A percentile compares a stretch with the other conserved stretches of the same genome.
Conservation (phyloP, 345 rosid genomes). For the Eucalyptus viminalis region DNA sequence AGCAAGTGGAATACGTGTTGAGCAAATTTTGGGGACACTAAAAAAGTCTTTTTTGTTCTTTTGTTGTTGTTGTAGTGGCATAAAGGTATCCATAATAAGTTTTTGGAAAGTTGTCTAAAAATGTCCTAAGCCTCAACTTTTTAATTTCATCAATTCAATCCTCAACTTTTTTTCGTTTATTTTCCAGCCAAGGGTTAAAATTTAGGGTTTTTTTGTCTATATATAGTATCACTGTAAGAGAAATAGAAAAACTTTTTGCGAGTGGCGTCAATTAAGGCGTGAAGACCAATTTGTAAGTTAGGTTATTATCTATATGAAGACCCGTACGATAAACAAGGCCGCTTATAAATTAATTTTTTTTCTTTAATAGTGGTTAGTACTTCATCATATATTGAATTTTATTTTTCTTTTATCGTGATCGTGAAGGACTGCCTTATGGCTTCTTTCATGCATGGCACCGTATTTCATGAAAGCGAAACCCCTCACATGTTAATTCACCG, state of each 20-base stretch:
- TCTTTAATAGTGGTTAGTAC: background rate
- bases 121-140: rapidly evolving
- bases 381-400: background rate
- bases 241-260: too few species aligned
- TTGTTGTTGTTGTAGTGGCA: background rate
- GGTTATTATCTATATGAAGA: background rate
- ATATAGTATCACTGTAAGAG: background rate
- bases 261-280: background rate
- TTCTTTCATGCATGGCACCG: background rate
- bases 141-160: too few species aligned
- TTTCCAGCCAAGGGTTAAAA: background rate
- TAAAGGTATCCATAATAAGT: background rate
- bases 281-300: too few species aligned
- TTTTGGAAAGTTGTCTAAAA: too few species aligned
- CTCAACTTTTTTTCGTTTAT: too few species aligned
- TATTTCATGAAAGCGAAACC: background rate
- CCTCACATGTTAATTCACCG: background rate
- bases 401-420: background rate
- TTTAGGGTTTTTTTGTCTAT: background rate
- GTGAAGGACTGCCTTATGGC: background rate
- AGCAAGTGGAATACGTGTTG: background rate
- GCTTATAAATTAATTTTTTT: background rate
- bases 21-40: background rate
- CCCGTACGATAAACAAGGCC: background rate
- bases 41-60: background rate